Evolutionary conservation across 306 rosid species (phyloP).

Genomic region (Quercus robur): DNA sequence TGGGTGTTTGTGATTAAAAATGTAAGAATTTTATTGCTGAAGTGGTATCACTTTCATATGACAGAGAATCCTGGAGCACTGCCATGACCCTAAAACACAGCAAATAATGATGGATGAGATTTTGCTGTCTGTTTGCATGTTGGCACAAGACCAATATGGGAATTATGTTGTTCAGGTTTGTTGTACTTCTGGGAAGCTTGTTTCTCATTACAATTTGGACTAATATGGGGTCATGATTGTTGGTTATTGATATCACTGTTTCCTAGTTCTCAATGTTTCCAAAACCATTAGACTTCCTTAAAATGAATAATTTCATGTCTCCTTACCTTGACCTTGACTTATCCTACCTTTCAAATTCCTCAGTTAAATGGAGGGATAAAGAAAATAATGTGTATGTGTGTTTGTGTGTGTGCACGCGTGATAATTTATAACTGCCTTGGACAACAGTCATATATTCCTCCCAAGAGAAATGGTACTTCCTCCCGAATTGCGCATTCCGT

Average conservation of each 20-base stretch:
- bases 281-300: neutral
- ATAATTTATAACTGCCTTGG: neutral
- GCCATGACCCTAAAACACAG: conserved; percentile 60
- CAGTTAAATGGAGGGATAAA: neutral
- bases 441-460: neutral
- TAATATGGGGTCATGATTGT: neutral
- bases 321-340: neutral
- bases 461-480: neutral
- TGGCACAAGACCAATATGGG: conserved; percentile 97
- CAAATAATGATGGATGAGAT: conserved; percentile 91
- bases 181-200: conserved; percentile 14
- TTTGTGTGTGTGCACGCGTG: rapidly evolving
- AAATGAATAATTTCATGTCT: neutral
- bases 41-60: conserved; percentile 3
- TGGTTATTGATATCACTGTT: neutral
- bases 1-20: neutral
- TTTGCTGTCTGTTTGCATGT: conserved; percentile 84
- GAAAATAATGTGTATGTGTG: neutral
- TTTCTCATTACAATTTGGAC: neutral
- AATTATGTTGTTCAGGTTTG: conserved; percentile 94
- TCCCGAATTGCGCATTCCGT: neutral
- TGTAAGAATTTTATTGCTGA: neutral
- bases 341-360: neutral
- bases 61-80: conserved; percentile 95
- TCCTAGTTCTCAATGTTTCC: neutral